Conservation (phyloP, 176 grass and related monocot species). For the Phyllostachys edulis region DNA sequence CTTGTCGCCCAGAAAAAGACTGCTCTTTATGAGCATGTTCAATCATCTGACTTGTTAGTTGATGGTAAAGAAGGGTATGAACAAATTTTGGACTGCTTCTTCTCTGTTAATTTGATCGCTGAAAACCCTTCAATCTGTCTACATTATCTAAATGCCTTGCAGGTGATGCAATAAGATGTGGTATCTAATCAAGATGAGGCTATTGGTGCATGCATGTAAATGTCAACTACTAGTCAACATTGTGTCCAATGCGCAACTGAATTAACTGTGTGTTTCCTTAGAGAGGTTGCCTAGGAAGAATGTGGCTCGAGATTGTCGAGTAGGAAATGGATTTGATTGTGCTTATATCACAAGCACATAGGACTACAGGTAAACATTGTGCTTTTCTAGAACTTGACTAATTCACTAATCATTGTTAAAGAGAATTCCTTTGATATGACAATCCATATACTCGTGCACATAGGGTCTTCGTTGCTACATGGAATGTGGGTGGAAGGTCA, state of each 20-base stretch:
- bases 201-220: no score
- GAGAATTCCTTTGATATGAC: slow-evolving; percentile 14
- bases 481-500: slow-evolving; percentile 95
- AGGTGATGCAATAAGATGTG: no score
- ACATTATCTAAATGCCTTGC: no score
- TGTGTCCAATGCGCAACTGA: slow-evolving; percentile 4
- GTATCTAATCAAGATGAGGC: no score
- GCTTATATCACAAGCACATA: slow-evolving; percentile 75
- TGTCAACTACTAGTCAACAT: slow-evolving; percentile 2
- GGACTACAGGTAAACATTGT: slow-evolving; percentile 69
- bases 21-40: no score
- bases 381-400: background rate
- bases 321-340: slow-evolving; percentile 50
- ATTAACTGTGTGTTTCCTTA: slow-evolving; percentile 25
- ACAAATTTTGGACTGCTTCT: no score
- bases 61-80: no score
- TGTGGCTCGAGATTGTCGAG: slow-evolving; percentile 40
- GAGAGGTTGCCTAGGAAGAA: slow-evolving; percentile 62
- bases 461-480: slow-evolving; percentile 81
- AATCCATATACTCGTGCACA: background rate
- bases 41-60: no score
- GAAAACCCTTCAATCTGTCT: no score
- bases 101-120: no score
- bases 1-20: no score
- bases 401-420: slow-evolving; percentile 4